Conservation (phyloP, 257 asterid species). For the Haberlea rhodopensis region DNA sequence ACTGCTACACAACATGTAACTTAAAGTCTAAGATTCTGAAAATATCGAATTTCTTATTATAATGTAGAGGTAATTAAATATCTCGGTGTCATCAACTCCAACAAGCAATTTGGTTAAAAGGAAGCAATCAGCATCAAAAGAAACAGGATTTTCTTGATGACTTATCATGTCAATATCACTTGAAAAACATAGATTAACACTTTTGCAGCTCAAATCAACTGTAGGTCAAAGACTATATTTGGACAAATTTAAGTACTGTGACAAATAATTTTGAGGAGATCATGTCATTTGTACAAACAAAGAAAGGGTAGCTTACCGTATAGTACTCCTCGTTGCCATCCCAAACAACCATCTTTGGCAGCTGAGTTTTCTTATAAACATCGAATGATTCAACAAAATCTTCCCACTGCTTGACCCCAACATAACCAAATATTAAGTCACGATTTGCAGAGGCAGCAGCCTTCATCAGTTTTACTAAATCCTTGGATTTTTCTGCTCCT, state of each 20-base stretch:
- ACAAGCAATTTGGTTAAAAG: not conserved
- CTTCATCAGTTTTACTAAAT: conserved; percentile 52
- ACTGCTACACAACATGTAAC: no score
- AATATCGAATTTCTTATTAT: no score
- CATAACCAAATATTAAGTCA: conserved; percentile 80
- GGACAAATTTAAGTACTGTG: not conserved
- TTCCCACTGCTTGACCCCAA: conserved; percentile 74
- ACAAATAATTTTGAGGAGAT: not conserved
- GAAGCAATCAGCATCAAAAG: not conserved
- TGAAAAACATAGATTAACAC: not conserved
- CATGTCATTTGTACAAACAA: not conserved
- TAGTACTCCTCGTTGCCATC: conserved; percentile 73
- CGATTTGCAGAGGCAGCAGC: conserved; percentile 95
- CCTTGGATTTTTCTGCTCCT: conserved; percentile 51
- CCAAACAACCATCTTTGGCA: conserved; percentile 90
- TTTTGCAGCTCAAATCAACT: not conserved
- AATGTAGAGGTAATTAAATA: not conserved
- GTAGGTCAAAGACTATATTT: not conserved
- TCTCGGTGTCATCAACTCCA: not conserved
- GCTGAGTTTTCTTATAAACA: conserved; percentile 49
- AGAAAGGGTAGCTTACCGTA: conserved; percentile 41
- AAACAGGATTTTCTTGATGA: not conserved
- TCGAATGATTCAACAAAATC: conserved; percentile 73
- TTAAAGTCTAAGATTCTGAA: not conserved
- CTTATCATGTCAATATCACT: not conserved